phyloP scores from a whole-genome alignment of 371 early-diverging fungal genomes.

The Mycotypha africana region DNA sequence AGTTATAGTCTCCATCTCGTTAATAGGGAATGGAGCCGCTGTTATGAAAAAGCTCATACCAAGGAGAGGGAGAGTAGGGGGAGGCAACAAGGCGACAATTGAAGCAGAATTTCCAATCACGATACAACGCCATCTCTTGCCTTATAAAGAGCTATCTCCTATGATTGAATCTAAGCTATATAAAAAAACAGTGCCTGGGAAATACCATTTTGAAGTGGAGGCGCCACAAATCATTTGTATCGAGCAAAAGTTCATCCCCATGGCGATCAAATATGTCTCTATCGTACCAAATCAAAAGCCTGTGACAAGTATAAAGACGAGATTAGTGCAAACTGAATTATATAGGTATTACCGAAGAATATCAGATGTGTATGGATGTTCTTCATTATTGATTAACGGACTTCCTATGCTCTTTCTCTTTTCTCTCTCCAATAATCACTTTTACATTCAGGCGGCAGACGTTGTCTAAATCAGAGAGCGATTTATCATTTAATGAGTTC shows the following conservation, averaged over 20 bases:
- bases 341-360: slow-evolving; percentile 21
- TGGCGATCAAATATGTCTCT: slow-evolving; percentile 28
- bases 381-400: too few species aligned
- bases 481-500: slow-evolving; percentile 14
- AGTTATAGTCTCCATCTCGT: slow-evolving; percentile 21
- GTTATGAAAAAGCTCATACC: too few species aligned
- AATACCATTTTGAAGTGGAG: slow-evolving; percentile 41
- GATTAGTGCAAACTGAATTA: slow-evolving; percentile 30
- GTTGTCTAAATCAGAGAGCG: slow-evolving; percentile 26
- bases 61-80: too few species aligned
- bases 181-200: slow-evolving; percentile 31
- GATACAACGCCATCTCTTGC: slow-evolving; percentile 25
- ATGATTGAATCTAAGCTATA: slow-evolving; percentile 28
- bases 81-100: slow-evolving; percentile 19
- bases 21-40: too few species aligned
- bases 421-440: too few species aligned
- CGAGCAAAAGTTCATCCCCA: slow-evolving; percentile 26
- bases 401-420: too few species aligned
- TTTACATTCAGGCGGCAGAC: slow-evolving; percentile 27
- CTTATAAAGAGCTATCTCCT: slow-evolving; percentile 29
- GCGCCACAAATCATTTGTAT: slow-evolving; percentile 30
- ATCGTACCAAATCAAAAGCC: slow-evolving; percentile 30
- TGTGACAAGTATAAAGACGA: slow-evolving; percentile 24
- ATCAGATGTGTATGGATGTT: too few species aligned
- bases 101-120: slow-evolving; percentile 35